Evolutionary conservation across 2,329 filamentous ascomycete genomes (phyloP).

Genomic region (Fusarium sublunatum): DNA sequence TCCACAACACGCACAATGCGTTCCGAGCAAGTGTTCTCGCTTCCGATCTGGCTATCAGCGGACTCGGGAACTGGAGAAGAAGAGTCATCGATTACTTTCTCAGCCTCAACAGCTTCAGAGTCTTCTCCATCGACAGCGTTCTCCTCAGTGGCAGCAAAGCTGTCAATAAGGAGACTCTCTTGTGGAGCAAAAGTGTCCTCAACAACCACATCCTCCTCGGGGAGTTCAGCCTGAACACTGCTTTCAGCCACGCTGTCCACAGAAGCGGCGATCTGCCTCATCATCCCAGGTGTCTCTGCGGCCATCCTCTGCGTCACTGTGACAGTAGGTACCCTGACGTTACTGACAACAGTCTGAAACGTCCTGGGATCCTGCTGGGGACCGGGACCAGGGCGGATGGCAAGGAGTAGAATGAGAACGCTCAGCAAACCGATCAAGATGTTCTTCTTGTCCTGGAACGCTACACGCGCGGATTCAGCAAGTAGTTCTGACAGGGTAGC

Average conservation of each 20-base stretch:
- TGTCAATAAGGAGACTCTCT: neutral
- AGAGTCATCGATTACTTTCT: neutral
- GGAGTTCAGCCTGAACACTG: conserved; percentile 45
- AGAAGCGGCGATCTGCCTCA: conserved; percentile 20
- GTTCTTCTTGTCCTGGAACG: conserved; percentile 69
- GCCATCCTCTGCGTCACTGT: conserved; percentile 40
- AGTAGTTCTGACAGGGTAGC: conserved; percentile 66
- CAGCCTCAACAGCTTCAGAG: neutral
- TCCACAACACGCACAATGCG: conserved; percentile 50
- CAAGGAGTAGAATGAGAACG: conserved; percentile 64
- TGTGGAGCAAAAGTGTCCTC: conserved; percentile 4
- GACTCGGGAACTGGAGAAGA: conserved; percentile 2
- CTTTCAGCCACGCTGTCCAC: conserved; percentile 14
- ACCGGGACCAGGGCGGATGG: conserved; percentile 50
- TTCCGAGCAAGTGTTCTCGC: conserved; percentile 37
- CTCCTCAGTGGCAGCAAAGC: neutral
- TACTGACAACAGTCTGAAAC: conserved; percentile 49
- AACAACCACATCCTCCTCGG: conserved; percentile 17
- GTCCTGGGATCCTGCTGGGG: conserved; percentile 38
- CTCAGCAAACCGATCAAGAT: conserved; percentile 66
- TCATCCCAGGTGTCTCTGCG: conserved; percentile 11
- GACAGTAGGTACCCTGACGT: conserved; percentile 41
- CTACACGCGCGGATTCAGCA: conserved; percentile 63
- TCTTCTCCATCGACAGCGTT: neutral
- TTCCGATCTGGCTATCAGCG: conserved; percentile 38